Evolutionary conservation across 768 basidiomycete genomes (phyloP).

Genomic region (Lactarius trivialis): DNA sequence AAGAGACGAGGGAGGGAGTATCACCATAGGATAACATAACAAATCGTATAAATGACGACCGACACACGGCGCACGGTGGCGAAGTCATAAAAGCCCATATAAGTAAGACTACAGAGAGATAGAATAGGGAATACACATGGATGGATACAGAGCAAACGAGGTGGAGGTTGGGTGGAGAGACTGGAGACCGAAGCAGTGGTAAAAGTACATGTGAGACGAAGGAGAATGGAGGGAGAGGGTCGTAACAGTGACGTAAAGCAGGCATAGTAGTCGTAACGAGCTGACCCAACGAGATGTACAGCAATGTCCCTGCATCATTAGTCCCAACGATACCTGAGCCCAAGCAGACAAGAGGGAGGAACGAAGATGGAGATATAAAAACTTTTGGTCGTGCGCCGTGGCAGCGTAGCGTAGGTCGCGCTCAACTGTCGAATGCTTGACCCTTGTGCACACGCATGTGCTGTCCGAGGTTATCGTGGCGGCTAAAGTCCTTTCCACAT

Average conservation of each 20-base stretch:
- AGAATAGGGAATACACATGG: conserved; percentile 25
- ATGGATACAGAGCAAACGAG: conserved; percentile 15
- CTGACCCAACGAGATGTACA: neutral
- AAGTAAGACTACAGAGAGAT: conserved; percentile 22
- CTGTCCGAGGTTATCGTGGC: conserved; percentile 84
- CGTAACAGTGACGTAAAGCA: conserved; percentile 5
- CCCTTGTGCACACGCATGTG: conserved; percentile 76
- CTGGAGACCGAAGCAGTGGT: conserved; percentile 10
- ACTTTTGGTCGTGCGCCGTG: conserved; percentile 5
- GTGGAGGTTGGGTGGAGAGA: neutral
- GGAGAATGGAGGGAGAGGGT: neutral
- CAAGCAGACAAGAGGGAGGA: conserved; percentile 8
- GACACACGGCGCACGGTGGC: neutral
- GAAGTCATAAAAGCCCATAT: conserved; percentile 5
- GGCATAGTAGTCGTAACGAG: conserved; percentile 13
- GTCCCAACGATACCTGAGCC: conserved; percentile 16
- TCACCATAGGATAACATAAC: conserved; percentile 7
- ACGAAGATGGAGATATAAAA: neutral
- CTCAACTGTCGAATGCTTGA: conserved; percentile 18
- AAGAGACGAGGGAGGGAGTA: neutral
- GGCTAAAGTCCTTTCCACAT: conserved; percentile 78
- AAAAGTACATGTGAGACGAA: conserved; percentile 21
- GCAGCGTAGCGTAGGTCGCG: neutral
- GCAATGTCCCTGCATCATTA: conserved; percentile 16
- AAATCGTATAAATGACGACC: conserved; percentile 15